A percentile compares a stretch with the other conserved stretches of the same genome.
These are phyloP conservation scores for Cicer chorassanicum DNA, from an alignment of 306 rosid genomes.

Conservation along the genomic window DNA sequence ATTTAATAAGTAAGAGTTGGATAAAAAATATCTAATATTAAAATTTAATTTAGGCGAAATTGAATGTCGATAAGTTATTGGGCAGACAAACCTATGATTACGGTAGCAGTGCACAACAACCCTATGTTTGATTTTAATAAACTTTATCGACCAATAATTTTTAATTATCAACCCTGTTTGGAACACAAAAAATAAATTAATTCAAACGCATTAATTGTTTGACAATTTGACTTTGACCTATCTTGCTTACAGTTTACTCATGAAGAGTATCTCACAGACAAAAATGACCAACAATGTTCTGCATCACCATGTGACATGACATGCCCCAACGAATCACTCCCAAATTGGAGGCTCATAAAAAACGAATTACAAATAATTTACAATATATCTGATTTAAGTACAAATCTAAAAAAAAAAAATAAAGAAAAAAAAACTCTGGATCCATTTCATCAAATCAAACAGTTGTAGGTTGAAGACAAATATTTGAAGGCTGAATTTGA, in stretches of 20 bases:
- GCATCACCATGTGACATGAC: conserved; percentile 43
- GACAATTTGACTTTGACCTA: conserved; percentile 43
- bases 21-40: too few species aligned
- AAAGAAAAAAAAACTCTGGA: conserved; percentile 19
- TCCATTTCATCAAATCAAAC: conserved; percentile 53
- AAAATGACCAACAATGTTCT: conserved; percentile 27
- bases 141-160: neutral
- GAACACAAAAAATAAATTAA: neutral
- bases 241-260: neutral
- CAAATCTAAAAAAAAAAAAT: neutral
- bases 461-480: conserved; percentile 60
- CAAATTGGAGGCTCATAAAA: conserved; percentile 9
- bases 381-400: conserved; percentile 40
- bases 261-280: conserved; percentile 17
- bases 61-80: too few species aligned
- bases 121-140: neutral
- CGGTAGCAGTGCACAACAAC: neutral
- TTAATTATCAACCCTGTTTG: neutral
- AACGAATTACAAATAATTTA: conserved; percentile 35
- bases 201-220: conserved; percentile 16
- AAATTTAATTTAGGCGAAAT: too few species aligned
- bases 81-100: neutral
- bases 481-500: conserved; percentile 53
- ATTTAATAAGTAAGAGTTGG: too few species aligned
- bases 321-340: conserved; percentile 34